Conservation (phyloP, 176 grass and related monocot genomes). For the Oryza brachyantha region DNA sequence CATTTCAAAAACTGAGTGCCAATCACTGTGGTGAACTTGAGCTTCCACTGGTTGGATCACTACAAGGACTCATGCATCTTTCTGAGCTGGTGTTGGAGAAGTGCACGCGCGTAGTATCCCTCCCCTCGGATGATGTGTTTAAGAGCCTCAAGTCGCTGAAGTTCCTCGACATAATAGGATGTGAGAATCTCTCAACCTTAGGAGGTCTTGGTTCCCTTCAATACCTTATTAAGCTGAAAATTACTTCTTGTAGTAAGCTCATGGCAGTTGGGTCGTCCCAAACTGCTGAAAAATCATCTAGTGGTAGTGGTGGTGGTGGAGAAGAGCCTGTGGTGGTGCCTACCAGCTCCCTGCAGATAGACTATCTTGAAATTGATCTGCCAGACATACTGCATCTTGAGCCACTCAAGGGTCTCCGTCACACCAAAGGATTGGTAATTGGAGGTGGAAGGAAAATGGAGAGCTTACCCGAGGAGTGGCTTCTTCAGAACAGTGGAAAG, state of each 20-base stretch:
- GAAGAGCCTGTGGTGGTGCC: slow-evolving; percentile 1
- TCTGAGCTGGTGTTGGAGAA: background rate
- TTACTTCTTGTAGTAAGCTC: background rate
- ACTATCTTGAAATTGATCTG: slow-evolving; percentile 33
- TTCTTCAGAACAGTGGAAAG: slow-evolving; percentile 27
- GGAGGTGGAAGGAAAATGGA: background rate
- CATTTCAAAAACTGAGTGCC: background rate
- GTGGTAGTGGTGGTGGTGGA: background rate
- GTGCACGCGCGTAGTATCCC: background rate
- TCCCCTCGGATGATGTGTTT: slow-evolving; percentile 35
- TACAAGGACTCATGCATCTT: slow-evolving; percentile 24
- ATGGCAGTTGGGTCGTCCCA: background rate
- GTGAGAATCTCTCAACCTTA: background rate
- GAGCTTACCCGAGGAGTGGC: slow-evolving; percentile 35
- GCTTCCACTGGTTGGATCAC: background rate
- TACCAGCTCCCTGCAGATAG: background rate
- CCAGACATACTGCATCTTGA: slow-evolving; percentile 25
- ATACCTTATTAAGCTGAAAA: background rate
- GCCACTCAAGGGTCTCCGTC: slow-evolving; percentile 35
- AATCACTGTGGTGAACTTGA: slow-evolving; percentile 24
- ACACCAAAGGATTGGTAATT: slow-evolving; percentile 14
- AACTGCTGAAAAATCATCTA: background rate
- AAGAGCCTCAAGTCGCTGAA: slow-evolving; percentile 17
- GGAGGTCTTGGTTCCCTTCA: background rate
- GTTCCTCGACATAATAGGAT: background rate